Evolutionary conservation across 176 grass and related monocot species (phyloP), one percentile per base, ranked within the genome.

Genomic region (Phyllostachys edulis): DNA sequence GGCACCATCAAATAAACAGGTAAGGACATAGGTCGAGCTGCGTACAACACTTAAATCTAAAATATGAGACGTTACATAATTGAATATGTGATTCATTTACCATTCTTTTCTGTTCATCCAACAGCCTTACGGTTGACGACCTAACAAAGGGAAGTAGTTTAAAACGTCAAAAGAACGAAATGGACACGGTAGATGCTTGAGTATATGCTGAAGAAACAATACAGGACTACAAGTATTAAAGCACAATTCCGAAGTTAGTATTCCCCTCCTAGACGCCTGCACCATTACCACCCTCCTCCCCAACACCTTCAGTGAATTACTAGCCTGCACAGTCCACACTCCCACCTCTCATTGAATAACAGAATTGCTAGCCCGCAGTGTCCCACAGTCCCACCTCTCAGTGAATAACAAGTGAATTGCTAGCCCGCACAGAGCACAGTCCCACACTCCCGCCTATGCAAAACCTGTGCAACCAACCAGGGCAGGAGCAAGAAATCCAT

Each of bases 71-170:
- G 36, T 61, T 6, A 63, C 11, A 78, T 55, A 71, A 60, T 12
- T 80, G 16, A 55, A 75, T 23, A 78, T 62, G 27, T 57, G 75
- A n/a, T n/a, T n/a, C n/a, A 26, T 57, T 92, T 89, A 96, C 96
- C 96, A 99, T 94, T 81, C 88, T 85, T 87, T 96, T 92, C 51
- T 96, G 80, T 49, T 88, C 89, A 80, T 98, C 96, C 74, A 98
- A 84, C 29, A 98, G 83, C 93, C 96, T 96, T 65, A 98, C 91
- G 15, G 93, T 93, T 0, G 93, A 85, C 62, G 96, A 87, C 89
- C 96, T 96, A 71, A 65, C 55, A 75, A 73, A 76, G 20, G 50
- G 69, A 92, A 71, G 32, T 7, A 12, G 49, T 63, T 79, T 8
- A 66, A 34, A 70, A 64, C 18, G 60, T 86, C 16, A 14, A 77